Evolutionary conservation across 2,329 filamentous ascomycete species (phyloP), one percentile per base, ranked within the genome.

Genomic region (Cladosporium sp.): DNA sequence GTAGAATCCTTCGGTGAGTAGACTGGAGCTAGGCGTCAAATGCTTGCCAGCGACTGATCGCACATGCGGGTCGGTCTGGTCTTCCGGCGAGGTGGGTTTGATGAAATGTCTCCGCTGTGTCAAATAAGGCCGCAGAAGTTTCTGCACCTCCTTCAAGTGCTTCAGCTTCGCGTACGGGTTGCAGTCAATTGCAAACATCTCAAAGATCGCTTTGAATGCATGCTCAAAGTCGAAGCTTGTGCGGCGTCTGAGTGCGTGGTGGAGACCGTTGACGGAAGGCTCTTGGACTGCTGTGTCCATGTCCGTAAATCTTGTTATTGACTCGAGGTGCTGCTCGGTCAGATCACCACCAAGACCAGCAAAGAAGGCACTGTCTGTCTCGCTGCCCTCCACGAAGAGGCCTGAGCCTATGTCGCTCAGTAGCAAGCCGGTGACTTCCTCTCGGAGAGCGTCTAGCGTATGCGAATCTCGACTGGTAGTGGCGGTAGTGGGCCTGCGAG

Each of bases 341-440:
- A 68, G 50, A 49, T 74, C 72, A 44, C 72, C 69, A 3, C 73
- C 70, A 10, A 90, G 68, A 11, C 81, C 80, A 49, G 81, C 77
- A 44, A 72, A 72, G 60, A 96, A 93, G 86, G 92, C 96, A 3
- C 77, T 77, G 67, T 97, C 93, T 0, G 92, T 97, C 72, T 98
- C 93, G 40, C 90, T 95, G 3, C 93, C 93, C 46, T 81, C 82
- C n/a, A 84, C 83, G 68, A 95, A 93, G 1, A 96, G 85, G 31
- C 89, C 81, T 38, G 85, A 90, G 5, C 91, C 90, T 3, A 97
- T 77, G 66, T 98, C 93, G 46, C 92, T 97, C 22, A 97, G 73
- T 2, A 97, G 73, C 14, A 98, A 76, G 58, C 89, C 91, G 1
- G 86, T 92, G 37, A 97, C 73, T 0, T 84, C 28, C 28, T 53